phyloP scores from a whole-genome alignment of 1,284 basidiomycete species.

The Blastosporella zonata region DNA sequence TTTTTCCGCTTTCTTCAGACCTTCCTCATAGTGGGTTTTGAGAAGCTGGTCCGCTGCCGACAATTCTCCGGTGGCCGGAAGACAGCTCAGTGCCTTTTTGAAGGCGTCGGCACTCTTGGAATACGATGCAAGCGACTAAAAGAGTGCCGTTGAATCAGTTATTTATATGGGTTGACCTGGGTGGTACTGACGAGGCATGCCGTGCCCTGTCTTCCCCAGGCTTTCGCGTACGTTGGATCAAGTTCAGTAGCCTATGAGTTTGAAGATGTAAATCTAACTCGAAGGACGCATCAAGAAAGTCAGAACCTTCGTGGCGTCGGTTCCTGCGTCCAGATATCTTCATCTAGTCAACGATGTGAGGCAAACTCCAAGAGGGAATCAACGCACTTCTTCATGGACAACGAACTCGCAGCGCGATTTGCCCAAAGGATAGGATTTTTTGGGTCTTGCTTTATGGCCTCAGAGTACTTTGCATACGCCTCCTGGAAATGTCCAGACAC shows the following conservation, averaged over 20 bases:
- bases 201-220: constrained; percentile 31
- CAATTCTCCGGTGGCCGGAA: constrained; percentile 23
- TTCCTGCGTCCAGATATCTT: constrained; percentile 28
- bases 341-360: not conserved
- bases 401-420: constrained; percentile 31
- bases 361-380: not conserved
- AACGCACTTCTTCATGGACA: constrained; percentile 29
- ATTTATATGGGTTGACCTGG: not conserved
- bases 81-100: constrained; percentile 27
- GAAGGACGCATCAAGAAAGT: not conserved
- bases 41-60: constrained; percentile 25
- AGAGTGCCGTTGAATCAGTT: not conserved
- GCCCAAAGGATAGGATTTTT: constrained; percentile 31
- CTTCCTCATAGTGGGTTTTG: constrained; percentile 28
- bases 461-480: constrained; percentile 30
- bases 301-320: constrained; percentile 28
- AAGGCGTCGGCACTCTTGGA: constrained; percentile 26
- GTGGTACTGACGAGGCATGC: constrained; percentile 24
- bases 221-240: constrained; percentile 32
- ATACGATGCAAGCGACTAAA: constrained; percentile 23
- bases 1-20: constrained; percentile 26
- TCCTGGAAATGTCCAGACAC: constrained; percentile 23
- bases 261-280: not conserved
- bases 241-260: constrained; percentile 28
- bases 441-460: constrained; percentile 31